Evolutionary conservation across 192 early-diverging fungal species (phyloP).

Genomic region (Linderina pennispora): DNA sequence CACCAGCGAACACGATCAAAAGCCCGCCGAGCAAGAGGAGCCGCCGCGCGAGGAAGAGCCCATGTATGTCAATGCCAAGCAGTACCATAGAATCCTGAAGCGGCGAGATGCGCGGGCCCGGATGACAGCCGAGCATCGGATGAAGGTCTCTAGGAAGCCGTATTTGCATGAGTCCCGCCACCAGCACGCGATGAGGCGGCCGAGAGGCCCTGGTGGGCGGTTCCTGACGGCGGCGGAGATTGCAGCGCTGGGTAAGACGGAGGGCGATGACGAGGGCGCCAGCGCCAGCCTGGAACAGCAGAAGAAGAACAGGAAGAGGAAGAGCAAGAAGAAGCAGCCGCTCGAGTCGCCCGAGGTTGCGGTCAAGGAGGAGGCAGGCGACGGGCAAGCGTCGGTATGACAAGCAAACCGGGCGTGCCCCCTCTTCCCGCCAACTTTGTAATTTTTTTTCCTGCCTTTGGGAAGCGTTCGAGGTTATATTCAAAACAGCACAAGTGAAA

Average conservation of each 20-base stretch:
- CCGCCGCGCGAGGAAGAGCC: slow-evolving; percentile 63
- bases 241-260: slow-evolving; percentile 42
- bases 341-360: too few species aligned
- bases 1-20: slow-evolving; percentile 10
- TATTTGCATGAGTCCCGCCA: slow-evolving; percentile 93
- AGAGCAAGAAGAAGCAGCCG: slow-evolving; percentile 17
- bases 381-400: too few species aligned
- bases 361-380: too few species aligned
- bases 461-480: too few species aligned
- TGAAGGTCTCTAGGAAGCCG: slow-evolving; percentile 57
- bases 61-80: slow-evolving; percentile 91
- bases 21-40: slow-evolving; percentile 28
- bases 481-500: too few species aligned
- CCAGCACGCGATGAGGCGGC: slow-evolving; percentile 84
- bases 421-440: too few species aligned
- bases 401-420: too few species aligned
- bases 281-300: slow-evolving; percentile 23
- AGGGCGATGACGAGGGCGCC: slow-evolving; percentile 21
- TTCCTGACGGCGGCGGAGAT: slow-evolving; percentile 74
- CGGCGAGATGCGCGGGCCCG: slow-evolving; percentile 74
- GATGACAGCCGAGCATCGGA: slow-evolving; percentile 62
- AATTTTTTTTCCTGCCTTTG: too few species aligned
- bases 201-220: slow-evolving; percentile 84
- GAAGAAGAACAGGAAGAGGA: slow-evolving; percentile 21
- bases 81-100: slow-evolving; percentile 88